phyloP scores from a whole-genome alignment of 768 basidiomycete genomes.

The Naganishia vaughanmartiniae region DNA sequence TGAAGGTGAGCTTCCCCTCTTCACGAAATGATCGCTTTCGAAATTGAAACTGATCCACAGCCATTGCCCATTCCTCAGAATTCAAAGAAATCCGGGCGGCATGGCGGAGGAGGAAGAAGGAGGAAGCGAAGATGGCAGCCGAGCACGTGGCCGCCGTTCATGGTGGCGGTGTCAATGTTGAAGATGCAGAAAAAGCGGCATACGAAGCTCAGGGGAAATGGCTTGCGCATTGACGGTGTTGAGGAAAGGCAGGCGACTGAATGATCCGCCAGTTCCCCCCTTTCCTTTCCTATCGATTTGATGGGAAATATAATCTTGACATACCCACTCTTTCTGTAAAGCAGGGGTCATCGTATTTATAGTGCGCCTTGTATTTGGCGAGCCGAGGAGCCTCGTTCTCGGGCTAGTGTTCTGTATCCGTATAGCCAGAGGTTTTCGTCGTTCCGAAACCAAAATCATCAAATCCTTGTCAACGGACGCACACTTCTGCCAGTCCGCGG shows the following conservation, averaged over 20 bases:
- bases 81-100: constrained; percentile 97
- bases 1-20: constrained; percentile 62
- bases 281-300: neutral
- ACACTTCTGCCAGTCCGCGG: no score
- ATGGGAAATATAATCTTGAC: neutral
- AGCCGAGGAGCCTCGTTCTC: no score
- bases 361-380: neutral
- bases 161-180: constrained; percentile 31
- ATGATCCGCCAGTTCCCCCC: neutral
- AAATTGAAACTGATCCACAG: neutral
- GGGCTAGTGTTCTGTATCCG: no score
- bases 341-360: neutral
- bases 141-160: constrained; percentile 33
- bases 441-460: no score
- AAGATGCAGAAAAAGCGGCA: constrained; percentile 18
- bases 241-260: constrained; percentile 20
- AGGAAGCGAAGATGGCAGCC: constrained; percentile 52
- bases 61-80: constrained; percentile 60
- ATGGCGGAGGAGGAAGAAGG: constrained; percentile 92
- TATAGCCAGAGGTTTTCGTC: no score
- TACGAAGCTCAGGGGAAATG: constrained; percentile 30
- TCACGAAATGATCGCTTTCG: constrained; percentile 4
- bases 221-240: constrained; percentile 26
- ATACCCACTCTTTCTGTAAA: constrained; percentile 3
- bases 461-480: no score